Evolutionary conservation across 2,329 filamentous ascomycete genomes (phyloP).

Genomic region (Claviceps arundinis): DNA sequence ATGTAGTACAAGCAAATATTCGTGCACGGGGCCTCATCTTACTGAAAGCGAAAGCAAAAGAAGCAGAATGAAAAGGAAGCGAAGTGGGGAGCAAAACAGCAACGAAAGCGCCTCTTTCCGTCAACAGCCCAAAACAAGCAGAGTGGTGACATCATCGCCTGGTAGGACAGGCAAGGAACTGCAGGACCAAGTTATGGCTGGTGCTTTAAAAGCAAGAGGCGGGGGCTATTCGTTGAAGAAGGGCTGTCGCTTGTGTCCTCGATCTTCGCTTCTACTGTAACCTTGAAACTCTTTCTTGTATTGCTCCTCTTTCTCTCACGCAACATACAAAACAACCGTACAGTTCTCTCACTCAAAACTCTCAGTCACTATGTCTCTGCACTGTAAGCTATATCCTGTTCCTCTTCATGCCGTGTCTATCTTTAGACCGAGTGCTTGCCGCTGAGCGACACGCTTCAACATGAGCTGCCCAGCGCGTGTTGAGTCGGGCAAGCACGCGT

Average conservation of each 20-base stretch:
- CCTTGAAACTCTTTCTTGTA: not conserved
- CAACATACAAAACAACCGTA: not conserved
- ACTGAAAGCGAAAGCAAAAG: not conserved
- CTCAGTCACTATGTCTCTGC: constrained; percentile 39
- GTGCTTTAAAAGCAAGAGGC: constrained; percentile 3
- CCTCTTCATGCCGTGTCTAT: not conserved
- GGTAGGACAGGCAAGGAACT: not conserved
- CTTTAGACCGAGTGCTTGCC: not conserved
- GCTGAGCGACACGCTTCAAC: not conserved
- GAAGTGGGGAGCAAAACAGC: constrained; percentile 1
- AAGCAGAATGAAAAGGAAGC: not conserved
- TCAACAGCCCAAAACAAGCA: not conserved
- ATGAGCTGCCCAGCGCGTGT: not conserved
- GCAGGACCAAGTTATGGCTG: not conserved
- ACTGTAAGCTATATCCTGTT: constrained; percentile 29
- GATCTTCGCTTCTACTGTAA: not conserved
- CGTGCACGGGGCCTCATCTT: not conserved
- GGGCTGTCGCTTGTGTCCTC: not conserved
- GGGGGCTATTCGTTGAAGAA: not conserved
- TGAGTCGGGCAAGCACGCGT: not conserved
- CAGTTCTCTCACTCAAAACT: not conserved
- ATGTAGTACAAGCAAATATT: not conserved
- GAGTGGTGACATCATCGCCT: constrained; percentile 21
- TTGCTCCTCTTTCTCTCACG: too few species aligned
- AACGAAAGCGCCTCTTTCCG: not conserved